These are phyloP conservation scores for Pulveroboletus sp. DNA, from an alignment of 1,284 basidiomycete genomes.

Conservation along the genomic window DNA sequence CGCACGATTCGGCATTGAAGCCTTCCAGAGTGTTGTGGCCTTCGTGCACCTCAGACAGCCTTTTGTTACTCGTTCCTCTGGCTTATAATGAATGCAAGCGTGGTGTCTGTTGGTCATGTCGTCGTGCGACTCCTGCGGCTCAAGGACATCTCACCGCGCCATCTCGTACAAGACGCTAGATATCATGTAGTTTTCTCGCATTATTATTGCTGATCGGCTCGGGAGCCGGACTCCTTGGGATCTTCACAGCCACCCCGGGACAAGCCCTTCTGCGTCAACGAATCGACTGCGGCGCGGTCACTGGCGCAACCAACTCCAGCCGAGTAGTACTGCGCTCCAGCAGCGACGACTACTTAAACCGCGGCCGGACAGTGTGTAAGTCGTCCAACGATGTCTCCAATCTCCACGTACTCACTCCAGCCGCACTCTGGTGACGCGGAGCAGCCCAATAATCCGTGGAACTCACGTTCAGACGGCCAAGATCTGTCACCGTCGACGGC, in stretches of 20 bases:
- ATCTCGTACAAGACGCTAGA: neutral
- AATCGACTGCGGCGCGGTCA: conserved; percentile 18
- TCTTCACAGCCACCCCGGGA: conserved; percentile 17
- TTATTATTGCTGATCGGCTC: neutral
- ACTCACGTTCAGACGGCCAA: neutral
- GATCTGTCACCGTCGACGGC: neutral
- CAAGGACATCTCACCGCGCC: neutral
- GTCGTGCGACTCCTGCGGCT: neutral
- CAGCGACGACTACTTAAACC: conserved; percentile 14
- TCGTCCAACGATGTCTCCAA: neutral
- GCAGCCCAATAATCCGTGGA: conserved; percentile 18
- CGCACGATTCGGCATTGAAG: neutral
- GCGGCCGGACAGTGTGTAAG: neutral
- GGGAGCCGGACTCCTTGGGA: neutral
- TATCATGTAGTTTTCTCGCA: conserved; percentile 2
- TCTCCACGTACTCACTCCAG: neutral
- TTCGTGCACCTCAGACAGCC: conserved; percentile 2
- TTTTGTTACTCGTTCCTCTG: neutral
- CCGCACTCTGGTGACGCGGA: neutral
- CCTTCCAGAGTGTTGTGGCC: neutral
- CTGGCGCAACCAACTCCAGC: neutral
- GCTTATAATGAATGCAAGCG: neutral
- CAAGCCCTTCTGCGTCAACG: too few relatives aligned
- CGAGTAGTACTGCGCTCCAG: conserved; percentile 18
- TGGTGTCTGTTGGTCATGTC: neutral